These are phyloP conservation scores for Rhodotorula sp. DNA, from an alignment of 1,284 basidiomycete species.

Conservation along the genomic window DNA sequence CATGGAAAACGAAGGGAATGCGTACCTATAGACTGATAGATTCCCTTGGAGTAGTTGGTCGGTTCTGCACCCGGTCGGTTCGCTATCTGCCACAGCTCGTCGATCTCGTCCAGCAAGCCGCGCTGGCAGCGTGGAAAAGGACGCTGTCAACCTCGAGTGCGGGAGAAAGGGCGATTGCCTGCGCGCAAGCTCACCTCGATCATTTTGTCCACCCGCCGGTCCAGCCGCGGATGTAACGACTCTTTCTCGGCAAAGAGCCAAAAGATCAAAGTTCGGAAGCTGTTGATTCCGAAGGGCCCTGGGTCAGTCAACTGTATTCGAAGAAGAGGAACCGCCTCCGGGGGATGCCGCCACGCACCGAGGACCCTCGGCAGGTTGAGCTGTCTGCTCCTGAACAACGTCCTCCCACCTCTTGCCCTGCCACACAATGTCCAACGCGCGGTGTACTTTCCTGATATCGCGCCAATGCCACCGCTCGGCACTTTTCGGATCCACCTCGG, in stretches of 20 bases:
- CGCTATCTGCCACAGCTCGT: conserved; percentile 54
- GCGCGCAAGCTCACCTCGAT: conserved; percentile 60
- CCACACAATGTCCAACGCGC: conserved; percentile 76
- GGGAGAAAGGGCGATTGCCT: neutral
- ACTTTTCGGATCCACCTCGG: conserved; percentile 69
- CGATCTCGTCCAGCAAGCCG: conserved; percentile 82
- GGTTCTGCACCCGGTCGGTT: conserved; percentile 24
- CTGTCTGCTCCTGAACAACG: conserved; percentile 64
- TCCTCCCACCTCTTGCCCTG: conserved; percentile 68
- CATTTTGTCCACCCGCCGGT: conserved; percentile 85
- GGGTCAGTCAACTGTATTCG: neutral
- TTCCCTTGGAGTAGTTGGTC: conserved; percentile 70
- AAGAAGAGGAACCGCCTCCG: neutral
- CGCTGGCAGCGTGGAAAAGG: conserved; percentile 54
- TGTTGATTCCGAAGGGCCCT: conserved; percentile 46
- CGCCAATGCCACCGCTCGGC: conserved; percentile 91
- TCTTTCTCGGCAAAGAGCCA: conserved; percentile 83
- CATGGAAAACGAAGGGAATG: neutral
- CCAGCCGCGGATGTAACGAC: conserved; percentile 66
- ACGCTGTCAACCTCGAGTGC: neutral
- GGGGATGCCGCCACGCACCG: conserved; percentile 49
- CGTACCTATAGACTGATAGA: conserved; percentile 91
- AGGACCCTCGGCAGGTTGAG: conserved; percentile 52
- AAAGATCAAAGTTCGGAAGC: conserved; percentile 80
- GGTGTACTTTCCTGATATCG: conserved; percentile 84